Conservation (phyloP, 1,284 basidiomycete genomes). For the Leccinum pallidistipes region DNA sequence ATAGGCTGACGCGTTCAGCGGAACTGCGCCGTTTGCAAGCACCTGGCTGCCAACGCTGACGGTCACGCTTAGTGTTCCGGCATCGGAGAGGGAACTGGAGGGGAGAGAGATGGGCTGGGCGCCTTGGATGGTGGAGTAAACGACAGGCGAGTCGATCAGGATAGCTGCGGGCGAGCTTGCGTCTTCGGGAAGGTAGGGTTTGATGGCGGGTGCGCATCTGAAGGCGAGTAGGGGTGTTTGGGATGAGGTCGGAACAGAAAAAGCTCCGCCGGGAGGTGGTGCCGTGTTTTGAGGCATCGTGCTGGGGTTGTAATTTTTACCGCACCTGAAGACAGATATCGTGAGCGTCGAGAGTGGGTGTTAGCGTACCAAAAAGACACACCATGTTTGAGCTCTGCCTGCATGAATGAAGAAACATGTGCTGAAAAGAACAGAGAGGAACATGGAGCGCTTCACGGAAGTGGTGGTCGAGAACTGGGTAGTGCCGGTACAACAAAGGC, state of each 20-base stretch:
- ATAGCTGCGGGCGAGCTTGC: constrained; percentile 23
- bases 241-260: constrained; percentile 21
- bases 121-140: constrained; percentile 25
- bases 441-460: constrained; percentile 9
- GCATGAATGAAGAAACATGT: constrained; percentile 19
- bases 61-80: constrained; percentile 28
- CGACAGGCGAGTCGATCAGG: constrained; percentile 28
- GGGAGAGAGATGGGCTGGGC: constrained; percentile 27
- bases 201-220: constrained; percentile 31
- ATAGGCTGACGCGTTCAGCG: constrained; percentile 30
- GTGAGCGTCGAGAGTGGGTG: background rate
- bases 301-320: constrained; percentile 31
- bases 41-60: constrained; percentile 22
- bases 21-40: constrained; percentile 25
- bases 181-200: constrained; percentile 33
- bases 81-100: constrained; percentile 20
- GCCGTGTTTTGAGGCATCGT: constrained; percentile 22
- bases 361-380: constrained; percentile 10
- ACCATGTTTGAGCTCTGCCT: constrained; percentile 36
- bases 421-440: constrained; percentile 16
- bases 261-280: constrained; percentile 29
- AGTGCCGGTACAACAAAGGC: background rate
- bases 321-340: constrained; percentile 24
- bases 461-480: background rate
- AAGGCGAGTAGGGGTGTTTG: constrained; percentile 28